Percentiles rank a stretch among this genome's conserved stretches.
Evolutionary conservation across 2,329 filamentous ascomycete genomes (phyloP).

Genomic region (Hypocrella siamensis): DNA sequence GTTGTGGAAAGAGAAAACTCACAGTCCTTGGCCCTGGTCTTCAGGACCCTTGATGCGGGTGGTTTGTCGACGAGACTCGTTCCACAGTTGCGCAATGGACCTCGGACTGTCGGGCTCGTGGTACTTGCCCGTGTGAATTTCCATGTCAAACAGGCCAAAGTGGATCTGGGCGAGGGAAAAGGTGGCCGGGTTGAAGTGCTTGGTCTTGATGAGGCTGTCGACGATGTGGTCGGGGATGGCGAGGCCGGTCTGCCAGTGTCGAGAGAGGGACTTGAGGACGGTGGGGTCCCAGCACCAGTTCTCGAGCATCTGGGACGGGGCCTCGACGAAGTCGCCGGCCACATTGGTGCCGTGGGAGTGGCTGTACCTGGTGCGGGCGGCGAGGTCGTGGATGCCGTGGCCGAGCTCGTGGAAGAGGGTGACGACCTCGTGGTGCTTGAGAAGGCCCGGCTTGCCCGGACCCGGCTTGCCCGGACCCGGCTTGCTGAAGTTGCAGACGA

Average conservation of each 20-base stretch:
- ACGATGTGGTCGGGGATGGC: conserved; percentile 62
- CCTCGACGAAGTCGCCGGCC: conserved; percentile 55
- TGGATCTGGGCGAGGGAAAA: conserved; percentile 67
- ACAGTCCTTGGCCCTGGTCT: conserved; percentile 40
- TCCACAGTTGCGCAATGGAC: conserved; percentile 53
- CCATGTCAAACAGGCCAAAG: conserved; percentile 76
- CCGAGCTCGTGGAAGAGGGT: conserved; percentile 69
- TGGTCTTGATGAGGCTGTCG: conserved; percentile 57
- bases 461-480: conserved; percentile 61
- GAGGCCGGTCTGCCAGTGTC: conserved; percentile 56
- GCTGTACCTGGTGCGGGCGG: conserved; percentile 45
- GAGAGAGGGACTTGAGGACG: conserved; percentile 50
- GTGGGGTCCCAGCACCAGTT: conserved; percentile 61
- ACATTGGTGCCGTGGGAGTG: conserved; percentile 54
- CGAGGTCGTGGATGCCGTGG: conserved; percentile 55
- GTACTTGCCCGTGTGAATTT: conserved; percentile 54
- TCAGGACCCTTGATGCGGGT: conserved; percentile 61
- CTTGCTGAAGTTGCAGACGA: conserved; percentile 79
- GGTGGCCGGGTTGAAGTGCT: conserved; percentile 67
- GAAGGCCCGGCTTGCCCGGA: conserved; percentile 56
- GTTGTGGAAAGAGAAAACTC: conserved; percentile 15
- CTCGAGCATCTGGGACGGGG: conserved; percentile 58
- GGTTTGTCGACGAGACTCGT: conserved; percentile 56
- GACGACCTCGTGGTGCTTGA: conserved; percentile 73
- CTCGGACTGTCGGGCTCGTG: conserved; percentile 53